A percentile compares a stretch with the other conserved stretches of the same genome.
Conservation (phyloP, 2,329 filamentous ascomycete species). For the Trichoderma sp. region DNA sequence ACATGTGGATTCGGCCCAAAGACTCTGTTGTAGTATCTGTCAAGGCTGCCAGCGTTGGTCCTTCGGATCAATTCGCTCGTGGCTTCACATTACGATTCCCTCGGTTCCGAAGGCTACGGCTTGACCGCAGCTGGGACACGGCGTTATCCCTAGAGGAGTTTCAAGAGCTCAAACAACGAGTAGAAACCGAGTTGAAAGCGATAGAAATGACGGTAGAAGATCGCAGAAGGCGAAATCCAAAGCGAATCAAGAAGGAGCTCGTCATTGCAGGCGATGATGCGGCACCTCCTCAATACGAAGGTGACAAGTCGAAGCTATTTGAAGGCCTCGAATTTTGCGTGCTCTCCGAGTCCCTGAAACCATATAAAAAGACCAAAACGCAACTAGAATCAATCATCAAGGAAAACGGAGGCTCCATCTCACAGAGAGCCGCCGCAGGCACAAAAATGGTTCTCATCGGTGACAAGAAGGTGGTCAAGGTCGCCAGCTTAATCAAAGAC, state of each 20-base stretch:
- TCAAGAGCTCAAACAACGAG: constrained; percentile 65
- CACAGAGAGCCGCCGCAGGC: constrained; percentile 68
- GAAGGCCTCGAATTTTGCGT: constrained; percentile 78
- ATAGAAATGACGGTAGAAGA: constrained; percentile 79
- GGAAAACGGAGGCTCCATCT: constrained; percentile 76
- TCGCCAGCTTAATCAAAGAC: constrained; percentile 76
- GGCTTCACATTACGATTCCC: constrained; percentile 85
- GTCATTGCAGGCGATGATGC: constrained; percentile 69
- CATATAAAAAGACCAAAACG: constrained; percentile 72
- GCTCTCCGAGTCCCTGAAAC: constrained; percentile 71
- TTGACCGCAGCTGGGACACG: constrained; percentile 82
- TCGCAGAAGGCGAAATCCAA: constrained; percentile 53
- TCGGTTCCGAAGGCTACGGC: constrained; percentile 76
- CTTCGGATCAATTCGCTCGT: constrained; percentile 76
- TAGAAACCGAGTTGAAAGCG: constrained; percentile 69
- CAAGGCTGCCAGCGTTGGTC: constrained; percentile 78
- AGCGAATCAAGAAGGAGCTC: constrained; percentile 68
- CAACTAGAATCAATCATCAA: constrained; percentile 83
- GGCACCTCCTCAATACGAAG: constrained; percentile 48
- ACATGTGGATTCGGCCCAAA: constrained; percentile 88
- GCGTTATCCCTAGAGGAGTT: constrained; percentile 81
- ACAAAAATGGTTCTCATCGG: constrained; percentile 71
- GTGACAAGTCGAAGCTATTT: constrained; percentile 66
- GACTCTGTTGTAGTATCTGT: constrained; percentile 87
- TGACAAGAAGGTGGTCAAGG: constrained; percentile 79